phyloP scores from a whole-genome alignment of 139 green algal species.

The Tetratostichococcus sp. region DNA sequence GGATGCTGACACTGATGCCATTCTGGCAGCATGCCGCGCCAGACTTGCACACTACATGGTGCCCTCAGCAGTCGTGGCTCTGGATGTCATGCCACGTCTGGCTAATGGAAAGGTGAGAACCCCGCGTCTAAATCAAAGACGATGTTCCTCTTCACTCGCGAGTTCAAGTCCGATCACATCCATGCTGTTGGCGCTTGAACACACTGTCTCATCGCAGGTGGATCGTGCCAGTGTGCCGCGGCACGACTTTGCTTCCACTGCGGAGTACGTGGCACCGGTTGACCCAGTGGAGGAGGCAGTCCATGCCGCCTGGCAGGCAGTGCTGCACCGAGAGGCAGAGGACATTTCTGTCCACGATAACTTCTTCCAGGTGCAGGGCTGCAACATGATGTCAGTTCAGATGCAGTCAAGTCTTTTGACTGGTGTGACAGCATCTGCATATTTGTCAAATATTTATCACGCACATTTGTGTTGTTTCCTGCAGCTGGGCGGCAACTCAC shows the following conservation, averaged over 20 bases:
- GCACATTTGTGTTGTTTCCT: no score
- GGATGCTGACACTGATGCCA: background rate
- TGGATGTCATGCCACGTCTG: conserved; percentile 11
- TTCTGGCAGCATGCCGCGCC: background rate
- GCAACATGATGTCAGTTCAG: no score
- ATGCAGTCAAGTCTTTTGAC: no score
- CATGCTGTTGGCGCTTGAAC: no score
- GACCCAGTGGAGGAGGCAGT: background rate
- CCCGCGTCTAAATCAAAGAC: no score
- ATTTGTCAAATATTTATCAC: no score
- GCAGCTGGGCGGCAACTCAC: conserved; percentile 26
- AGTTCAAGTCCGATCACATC: no score
- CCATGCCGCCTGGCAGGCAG: conserved; percentile 6
- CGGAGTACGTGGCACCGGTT: background rate
- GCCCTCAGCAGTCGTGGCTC: conserved; percentile 3
- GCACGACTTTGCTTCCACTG: background rate
- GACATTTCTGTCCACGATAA: conserved; percentile 8
- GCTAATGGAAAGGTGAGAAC: conserved; percentile 19
- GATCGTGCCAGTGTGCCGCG: no score
- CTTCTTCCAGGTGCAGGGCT: no score
- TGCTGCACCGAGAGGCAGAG: background rate
- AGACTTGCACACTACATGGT: conserved; percentile 28
- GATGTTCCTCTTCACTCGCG: no score
- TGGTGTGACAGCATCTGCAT: no score
- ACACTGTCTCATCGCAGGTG: no score